These are phyloP conservation scores for Hordeum marinum DNA, from an alignment of 176 grass and related monocot genomes.

Conservation along the genomic window DNA sequence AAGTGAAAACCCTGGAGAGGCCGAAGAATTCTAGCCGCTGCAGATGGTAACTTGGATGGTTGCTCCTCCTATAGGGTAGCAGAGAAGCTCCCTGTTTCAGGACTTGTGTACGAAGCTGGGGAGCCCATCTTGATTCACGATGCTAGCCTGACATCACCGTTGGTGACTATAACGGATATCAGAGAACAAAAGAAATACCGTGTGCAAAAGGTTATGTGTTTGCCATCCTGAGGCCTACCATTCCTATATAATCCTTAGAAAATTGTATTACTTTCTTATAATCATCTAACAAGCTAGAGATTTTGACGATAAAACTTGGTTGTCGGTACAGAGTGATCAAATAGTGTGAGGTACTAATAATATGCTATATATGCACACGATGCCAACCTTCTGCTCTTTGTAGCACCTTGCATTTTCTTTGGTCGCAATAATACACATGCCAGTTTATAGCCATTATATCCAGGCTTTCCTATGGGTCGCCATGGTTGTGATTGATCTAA, in stretches of 20 bases:
- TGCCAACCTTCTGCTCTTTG: background rate
- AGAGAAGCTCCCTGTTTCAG: background rate
- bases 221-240: background rate
- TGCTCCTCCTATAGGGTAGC: background rate
- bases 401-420: too few relatives aligned
- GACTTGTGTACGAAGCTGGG: background rate
- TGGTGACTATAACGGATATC: too few relatives aligned
- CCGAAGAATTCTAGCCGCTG: background rate
- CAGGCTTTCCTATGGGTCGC: too few relatives aligned
- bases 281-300: background rate
- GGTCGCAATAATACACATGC: too few relatives aligned
- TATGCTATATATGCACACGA: background rate
- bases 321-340: background rate
- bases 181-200: too few relatives aligned
- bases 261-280: background rate
- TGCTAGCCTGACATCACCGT: too few relatives aligned
- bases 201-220: background rate
- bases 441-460: too few relatives aligned
- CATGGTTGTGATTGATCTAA: too few relatives aligned
- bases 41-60: background rate
- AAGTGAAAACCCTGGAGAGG: background rate
- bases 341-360: background rate
- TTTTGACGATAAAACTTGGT: background rate
- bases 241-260: background rate
- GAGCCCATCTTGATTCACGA: too few relatives aligned